Evolutionary conservation across 2,329 filamentous ascomycete species (phyloP).

Genomic region (Microcyclospora tardicrescens): DNA sequence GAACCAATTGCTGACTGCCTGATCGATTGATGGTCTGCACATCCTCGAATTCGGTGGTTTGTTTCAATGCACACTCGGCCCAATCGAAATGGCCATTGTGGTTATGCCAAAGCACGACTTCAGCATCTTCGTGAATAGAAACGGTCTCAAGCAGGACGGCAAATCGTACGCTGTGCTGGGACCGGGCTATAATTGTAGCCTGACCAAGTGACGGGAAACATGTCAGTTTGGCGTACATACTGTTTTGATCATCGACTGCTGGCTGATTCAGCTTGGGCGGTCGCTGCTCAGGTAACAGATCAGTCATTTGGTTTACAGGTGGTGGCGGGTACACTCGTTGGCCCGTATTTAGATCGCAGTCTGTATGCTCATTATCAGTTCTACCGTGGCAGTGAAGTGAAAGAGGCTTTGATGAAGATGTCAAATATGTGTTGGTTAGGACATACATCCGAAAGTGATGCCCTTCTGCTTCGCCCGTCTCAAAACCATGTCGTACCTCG

Average conservation of each 20-base stretch:
- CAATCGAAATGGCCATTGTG: slow-evolving; percentile 44
- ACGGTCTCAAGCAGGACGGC: slow-evolving; percentile 40
- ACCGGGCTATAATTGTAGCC: slow-evolving; percentile 46
- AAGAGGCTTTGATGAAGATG: not conserved
- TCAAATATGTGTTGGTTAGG: not conserved
- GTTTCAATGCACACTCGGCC: slow-evolving; percentile 40
- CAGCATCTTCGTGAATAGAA: slow-evolving; percentile 40
- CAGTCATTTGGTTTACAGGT: slow-evolving; percentile 13
- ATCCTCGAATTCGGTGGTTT: slow-evolving; percentile 16
- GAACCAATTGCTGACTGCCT: slow-evolving; percentile 9
- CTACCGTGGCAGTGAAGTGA: no score
- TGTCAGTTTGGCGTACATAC: slow-evolving; percentile 42
- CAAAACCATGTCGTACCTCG: slow-evolving; percentile 13
- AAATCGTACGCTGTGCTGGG: slow-evolving; percentile 42
- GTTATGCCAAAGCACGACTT: slow-evolving; percentile 66
- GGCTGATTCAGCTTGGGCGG: slow-evolving; percentile 13
- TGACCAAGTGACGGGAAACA: slow-evolving; percentile 65
- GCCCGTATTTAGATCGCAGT: slow-evolving; percentile 23
- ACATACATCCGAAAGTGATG: slow-evolving; percentile 23
- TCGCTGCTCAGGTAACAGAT: slow-evolving; percentile 21
- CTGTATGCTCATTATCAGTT: slow-evolving; percentile 5
- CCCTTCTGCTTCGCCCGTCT: slow-evolving; percentile 19
- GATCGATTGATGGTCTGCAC: slow-evolving; percentile 10
- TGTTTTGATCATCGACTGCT: slow-evolving; percentile 8
- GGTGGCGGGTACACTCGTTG: slow-evolving; percentile 22